Evolutionary conservation across 495 filamentous ascomycete genomes (phyloP), one percentile per base, ranked within the genome.

Genomic region (Penicillium egyptiacum): DNA sequence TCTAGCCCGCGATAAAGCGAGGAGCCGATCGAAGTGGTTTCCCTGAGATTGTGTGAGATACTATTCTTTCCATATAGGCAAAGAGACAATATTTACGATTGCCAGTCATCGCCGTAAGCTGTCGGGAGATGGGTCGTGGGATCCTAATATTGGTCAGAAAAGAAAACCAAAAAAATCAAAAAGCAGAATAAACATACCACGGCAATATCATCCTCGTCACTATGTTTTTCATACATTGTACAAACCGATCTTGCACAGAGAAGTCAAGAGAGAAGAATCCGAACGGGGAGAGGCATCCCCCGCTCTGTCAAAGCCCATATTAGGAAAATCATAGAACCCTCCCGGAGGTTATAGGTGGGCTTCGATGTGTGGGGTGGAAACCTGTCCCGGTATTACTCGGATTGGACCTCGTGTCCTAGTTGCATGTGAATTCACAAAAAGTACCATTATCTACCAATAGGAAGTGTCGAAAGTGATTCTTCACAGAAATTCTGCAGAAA

Each of bases 11-110:
- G 42, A 49, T 59, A 62, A n/a, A 65, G 56, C 2, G 52, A 56
- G 37, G 63, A 65, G 11, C 44, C 45, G 48, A 65, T 62, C n/a
- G 63, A 65, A 9, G 56, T 57, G 2, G 63, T 62, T 22, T 65
- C 63, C 14, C 59, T 53, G 50, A 5, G 4, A 43, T 19, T 40
- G 22, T n/a, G 31, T 35, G 14, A 49, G 46, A 42, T 17, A n/a
- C 9, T 11, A 12, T 30, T 14, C 14, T 19, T 9, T 52, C 4
- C 12, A 14, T 6, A 41, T 12, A 17, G 12, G 8, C 1, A 11
- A 5, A 6, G n/a, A 7, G 2, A 50, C 23, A 14, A 53, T 22
- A 50, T n/a, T 45, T 47, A 61, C 59, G 59, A 61, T 20, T 53
- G 55, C 35, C 55, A 58, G 16, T 61, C 59, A 45, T 61, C 55